A percentile compares a stretch with the other conserved stretches of the same genome.
phyloP scores from a whole-genome alignment of 148 eudicot species.

The Silene conica region DNA sequence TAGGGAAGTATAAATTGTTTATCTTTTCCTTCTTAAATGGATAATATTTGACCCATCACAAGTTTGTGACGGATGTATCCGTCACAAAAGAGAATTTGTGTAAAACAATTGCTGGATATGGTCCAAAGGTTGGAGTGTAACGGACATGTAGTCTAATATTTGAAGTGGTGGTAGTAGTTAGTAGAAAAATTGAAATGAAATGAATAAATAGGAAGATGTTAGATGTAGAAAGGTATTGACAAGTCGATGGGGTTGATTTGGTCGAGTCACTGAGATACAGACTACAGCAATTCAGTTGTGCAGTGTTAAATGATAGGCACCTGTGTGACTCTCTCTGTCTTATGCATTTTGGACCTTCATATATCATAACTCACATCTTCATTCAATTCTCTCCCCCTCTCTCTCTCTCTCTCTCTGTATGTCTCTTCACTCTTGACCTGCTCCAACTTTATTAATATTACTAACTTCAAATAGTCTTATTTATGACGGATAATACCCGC shows the following conservation, averaged over 20 bases:
- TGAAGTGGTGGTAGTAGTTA: background rate
- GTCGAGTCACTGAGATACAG: conserved; percentile 26
- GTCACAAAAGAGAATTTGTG: no score
- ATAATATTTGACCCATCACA: no score
- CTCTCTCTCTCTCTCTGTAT: no score
- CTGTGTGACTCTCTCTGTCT: background rate
- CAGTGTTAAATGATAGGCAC: conserved; percentile 27
- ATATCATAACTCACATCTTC: conserved; percentile 28
- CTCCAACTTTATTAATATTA: background rate
- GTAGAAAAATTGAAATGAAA: background rate
- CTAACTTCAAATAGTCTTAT: no score
- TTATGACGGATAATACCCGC: no score
- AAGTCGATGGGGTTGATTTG: conserved; percentile 28
- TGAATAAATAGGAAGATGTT: background rate
- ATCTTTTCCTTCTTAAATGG: no score
- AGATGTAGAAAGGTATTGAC: conserved; percentile 23
- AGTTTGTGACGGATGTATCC: no score
- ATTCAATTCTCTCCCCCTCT: conserved; percentile 18
- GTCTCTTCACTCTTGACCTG: conserved; percentile 26
- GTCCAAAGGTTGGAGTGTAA: background rate
- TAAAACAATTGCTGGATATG: no score
- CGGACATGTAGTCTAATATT: conserved; percentile 22
- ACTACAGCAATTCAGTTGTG: conserved; percentile 38
- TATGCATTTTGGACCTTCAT: conserved; percentile 26
- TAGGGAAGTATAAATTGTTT: no score